phyloP scores from a whole-genome alignment of 2,329 filamentous ascomycete genomes.

The Rhinocladiella similis region DNA sequence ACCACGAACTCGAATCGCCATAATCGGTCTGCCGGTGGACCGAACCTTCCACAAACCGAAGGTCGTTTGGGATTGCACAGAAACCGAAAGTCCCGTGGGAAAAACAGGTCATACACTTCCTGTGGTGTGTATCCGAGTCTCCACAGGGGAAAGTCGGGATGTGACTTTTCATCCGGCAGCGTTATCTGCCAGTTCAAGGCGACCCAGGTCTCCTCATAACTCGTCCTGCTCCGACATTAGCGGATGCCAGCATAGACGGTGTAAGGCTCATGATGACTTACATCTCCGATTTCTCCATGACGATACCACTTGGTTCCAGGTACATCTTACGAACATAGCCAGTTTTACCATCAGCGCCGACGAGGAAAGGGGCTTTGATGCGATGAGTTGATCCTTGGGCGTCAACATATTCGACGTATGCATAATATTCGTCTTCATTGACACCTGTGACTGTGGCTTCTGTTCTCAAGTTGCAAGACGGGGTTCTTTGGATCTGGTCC shows the following conservation, averaged over 20 bases:
- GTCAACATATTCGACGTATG: slow-evolving; percentile 21
- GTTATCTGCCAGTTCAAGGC: slow-evolving; percentile 33
- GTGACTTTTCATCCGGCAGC: slow-evolving; percentile 30
- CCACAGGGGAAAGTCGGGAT: slow-evolving; percentile 35
- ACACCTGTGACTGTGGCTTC: slow-evolving; percentile 19
- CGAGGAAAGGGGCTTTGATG: slow-evolving; percentile 32
- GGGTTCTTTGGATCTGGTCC: slow-evolving; percentile 14
- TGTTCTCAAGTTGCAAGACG: slow-evolving; percentile 18
- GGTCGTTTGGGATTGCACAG: slow-evolving; percentile 31
- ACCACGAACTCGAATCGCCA: slow-evolving; percentile 41
- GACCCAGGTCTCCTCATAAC: slow-evolving; percentile 35
- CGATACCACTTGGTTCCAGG: slow-evolving; percentile 32
- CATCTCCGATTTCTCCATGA: slow-evolving; percentile 23
- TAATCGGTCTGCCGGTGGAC: slow-evolving; percentile 29
- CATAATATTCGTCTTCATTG: slow-evolving; percentile 12
- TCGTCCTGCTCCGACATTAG: slow-evolving; percentile 19
- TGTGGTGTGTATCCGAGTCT: slow-evolving; percentile 30
- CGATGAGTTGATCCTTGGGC: slow-evolving; percentile 16
- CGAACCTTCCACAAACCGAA: slow-evolving; percentile 34
- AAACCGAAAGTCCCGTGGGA: slow-evolving; percentile 33
- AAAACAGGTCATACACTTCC: slow-evolving; percentile 34
- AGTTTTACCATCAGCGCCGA: slow-evolving; percentile 35
- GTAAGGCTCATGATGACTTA: slow-evolving; percentile 3
- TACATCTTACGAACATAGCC: slow-evolving; percentile 36
- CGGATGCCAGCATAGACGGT: background rate